These are phyloP conservation scores for Parasarocladium wereldwijsianum DNA, from an alignment of 2,329 filamentous ascomycete genomes.

Conservation along the genomic window DNA sequence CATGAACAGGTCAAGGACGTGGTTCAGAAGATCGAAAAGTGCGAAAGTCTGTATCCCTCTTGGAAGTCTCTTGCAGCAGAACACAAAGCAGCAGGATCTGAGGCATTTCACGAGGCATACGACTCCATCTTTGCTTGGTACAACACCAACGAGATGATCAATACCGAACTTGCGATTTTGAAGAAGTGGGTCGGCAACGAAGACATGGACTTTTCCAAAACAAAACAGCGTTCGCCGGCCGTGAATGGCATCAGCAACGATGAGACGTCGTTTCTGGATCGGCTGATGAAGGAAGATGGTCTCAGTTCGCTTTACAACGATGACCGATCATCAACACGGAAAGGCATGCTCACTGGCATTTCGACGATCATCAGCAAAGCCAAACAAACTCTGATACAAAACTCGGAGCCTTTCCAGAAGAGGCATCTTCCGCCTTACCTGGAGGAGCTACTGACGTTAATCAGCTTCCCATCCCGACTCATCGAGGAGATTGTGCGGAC, in stretches of 20 bases:
- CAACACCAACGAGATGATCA: conserved; percentile 93
- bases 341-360: conserved; percentile 74
- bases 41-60: conserved; percentile 74
- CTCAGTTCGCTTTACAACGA: conserved; percentile 82
- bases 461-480: conserved; percentile 91
- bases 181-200: conserved; percentile 96
- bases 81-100: conserved; percentile 63
- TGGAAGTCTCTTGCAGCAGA: conserved; percentile 57
- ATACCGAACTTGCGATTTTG: conserved; percentile 79
- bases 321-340: conserved; percentile 26
- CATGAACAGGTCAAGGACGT: conserved; percentile 82
- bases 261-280: conserved; percentile 85
- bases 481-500: conserved; percentile 95
- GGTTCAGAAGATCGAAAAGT: conserved; percentile 79
- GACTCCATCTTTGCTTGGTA: conserved; percentile 90
- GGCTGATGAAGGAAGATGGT: conserved; percentile 89
- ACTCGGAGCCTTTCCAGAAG: conserved; percentile 70
- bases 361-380: conserved; percentile 83
- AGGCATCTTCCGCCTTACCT: conserved; percentile 92
- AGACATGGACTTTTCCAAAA: conserved; percentile 77
- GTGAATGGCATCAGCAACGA: conserved; percentile 60
- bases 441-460: conserved; percentile 85
- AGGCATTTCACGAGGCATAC: conserved; percentile 66
- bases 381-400: conserved; percentile 78
- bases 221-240: conserved; percentile 49